Percentiles rank a stretch among this genome's conserved stretches.
Conservation (phyloP, 805 yeast genomes). For the Pichia insulana region DNA sequence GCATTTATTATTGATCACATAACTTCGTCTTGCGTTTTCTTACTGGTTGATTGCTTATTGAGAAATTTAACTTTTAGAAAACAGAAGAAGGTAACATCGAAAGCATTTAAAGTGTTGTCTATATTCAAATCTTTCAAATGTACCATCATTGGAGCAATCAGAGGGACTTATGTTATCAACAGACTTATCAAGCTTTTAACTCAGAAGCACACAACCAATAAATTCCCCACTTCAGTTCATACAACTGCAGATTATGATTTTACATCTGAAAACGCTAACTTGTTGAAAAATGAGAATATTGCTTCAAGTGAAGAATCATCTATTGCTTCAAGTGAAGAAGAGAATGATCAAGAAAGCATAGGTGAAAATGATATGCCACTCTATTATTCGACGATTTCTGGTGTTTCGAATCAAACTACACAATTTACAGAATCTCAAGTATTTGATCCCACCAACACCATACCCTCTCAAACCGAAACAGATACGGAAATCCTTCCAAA, state of each 20-base stretch:
- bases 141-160: constrained; percentile 23
- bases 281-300: background rate
- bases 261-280: too few relatives aligned
- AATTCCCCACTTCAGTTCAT: background rate
- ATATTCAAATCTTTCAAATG: constrained; percentile 19
- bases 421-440: too few relatives aligned
- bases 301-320: background rate
- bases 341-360: background rate
- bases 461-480: background rate
- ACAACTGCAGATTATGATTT: too few relatives aligned
- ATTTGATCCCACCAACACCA: too few relatives aligned
- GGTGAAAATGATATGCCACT: background rate
- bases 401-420: too few relatives aligned
- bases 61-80: constrained; percentile 15
- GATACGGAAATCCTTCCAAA: too few relatives aligned
- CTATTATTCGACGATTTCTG: background rate
- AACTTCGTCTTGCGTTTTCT: constrained; percentile 22
- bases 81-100: constrained; percentile 11
- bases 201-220: constrained; percentile 1
- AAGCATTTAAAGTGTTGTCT: constrained; percentile 15
- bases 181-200: constrained; percentile 12
- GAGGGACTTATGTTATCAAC: constrained; percentile 25
- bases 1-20: constrained; percentile 20
- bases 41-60: constrained; percentile 23
- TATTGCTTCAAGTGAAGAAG: background rate